Base-by-base conservation (phyloP, 2,329 filamentous ascomycete species). In the Decorospora gaudefroyi region DNA sequence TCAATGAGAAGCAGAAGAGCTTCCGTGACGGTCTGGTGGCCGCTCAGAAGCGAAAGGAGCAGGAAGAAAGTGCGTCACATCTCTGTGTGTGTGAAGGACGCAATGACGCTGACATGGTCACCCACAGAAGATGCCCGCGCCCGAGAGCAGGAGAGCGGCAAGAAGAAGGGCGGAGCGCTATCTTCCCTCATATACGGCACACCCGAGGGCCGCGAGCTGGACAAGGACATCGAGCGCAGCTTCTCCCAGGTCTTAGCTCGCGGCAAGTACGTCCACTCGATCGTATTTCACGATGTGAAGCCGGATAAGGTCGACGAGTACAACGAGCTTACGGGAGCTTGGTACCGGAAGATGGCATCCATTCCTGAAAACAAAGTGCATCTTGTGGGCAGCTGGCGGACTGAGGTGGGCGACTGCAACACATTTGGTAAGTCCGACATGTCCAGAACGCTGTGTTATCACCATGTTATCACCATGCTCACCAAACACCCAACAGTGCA, bases 241-340 rank as follows among this genome's bases (percentile, higher is more conserved):
- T 99, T 97, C 76, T 95, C 88, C 37, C 91, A 96, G 72, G 88
- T 97, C 30, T 78, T 99, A 31, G 93, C 93, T 16, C 83, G 93
- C 55, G 93, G 93, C 67, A 99, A 99, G 76, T 99, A 99, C 66
- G 91, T 99, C 41, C 93, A 99, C 74, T 95, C 90, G 32, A 96
- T 99, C 70, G 90, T 96, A 46, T 90, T 96, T 67, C 93, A 99
- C 76, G 83, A 95, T 51, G 93, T 99, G 56, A 90, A 95, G 75
- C 90, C 91, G 49, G 90, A 96, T 63, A 93, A 90, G 74, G 88
- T 96, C 32, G 90, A 96, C 53, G 92, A 97, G 65, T 99, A 99
- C 67, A 85, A 92, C 37, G 80, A 92, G 46, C 78, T 97, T 35
- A 89, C 97, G 10, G 90, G 93, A 48, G 78, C 81, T 25, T 97